Evolutionary conservation across 225 moss, liverwort and hornwort genomes (phyloP).

Genomic region (Rhytidiadelphus loreus): DNA sequence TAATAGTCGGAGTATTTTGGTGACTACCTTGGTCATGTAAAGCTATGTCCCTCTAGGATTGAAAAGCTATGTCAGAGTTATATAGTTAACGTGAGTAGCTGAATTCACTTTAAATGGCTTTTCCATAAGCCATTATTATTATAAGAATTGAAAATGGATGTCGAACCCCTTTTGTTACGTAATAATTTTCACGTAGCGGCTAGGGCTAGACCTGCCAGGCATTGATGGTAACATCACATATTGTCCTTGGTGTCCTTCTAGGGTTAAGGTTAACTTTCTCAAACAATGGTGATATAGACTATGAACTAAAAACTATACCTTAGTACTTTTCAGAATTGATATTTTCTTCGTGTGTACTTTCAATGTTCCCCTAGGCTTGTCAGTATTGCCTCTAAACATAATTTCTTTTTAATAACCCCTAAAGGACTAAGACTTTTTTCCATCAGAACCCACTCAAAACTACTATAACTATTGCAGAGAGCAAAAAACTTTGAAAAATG

Average conservation of each 20-base stretch:
- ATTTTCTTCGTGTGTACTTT: neutral
- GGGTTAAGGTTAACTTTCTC: neutral
- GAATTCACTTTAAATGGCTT: neutral
- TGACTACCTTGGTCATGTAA: neutral
- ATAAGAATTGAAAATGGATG: neutral
- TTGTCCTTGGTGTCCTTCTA: neutral
- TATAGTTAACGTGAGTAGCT: accelerated
- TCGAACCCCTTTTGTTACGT: neutral
- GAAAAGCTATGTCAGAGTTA: neutral
- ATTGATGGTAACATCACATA: accelerated
- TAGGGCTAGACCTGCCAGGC: accelerated
- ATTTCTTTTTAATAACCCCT: neutral
- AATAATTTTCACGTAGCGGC: neutral
- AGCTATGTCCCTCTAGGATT: accelerated
- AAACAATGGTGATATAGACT: neutral
- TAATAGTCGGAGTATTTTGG: neutral
- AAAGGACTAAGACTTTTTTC: accelerated
- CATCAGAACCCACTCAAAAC: neutral
- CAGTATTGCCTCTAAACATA: accelerated
- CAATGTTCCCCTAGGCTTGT: neutral
- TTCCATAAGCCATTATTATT: neutral
- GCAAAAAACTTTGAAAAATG: neutral
- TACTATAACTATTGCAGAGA: neutral
- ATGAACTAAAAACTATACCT: neutral
- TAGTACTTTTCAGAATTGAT: neutral